Conservation (phyloP, 306 rosid genomes). For the Spatholobus suberectus region DNA sequence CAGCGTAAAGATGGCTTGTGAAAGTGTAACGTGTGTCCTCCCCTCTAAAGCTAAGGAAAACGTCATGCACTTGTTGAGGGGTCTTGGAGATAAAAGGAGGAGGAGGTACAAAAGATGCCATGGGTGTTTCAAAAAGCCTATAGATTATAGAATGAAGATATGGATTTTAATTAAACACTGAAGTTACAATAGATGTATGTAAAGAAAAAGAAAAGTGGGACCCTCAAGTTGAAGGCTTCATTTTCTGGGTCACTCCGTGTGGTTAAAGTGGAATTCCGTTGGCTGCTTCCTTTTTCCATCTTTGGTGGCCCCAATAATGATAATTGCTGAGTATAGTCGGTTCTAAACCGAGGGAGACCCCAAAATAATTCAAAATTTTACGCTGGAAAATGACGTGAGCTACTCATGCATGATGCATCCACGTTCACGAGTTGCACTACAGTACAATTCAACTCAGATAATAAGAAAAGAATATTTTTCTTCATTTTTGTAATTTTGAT, state of each 20-base stretch:
- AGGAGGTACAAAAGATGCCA: slow-evolving; percentile 8
- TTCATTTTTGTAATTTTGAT: not conserved
- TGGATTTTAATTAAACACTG: no score
- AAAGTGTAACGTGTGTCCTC: slow-evolving; percentile 38
- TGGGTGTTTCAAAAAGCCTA: not conserved
- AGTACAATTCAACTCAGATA: not conserved
- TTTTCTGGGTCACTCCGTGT: not conserved
- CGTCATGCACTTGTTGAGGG: slow-evolving; percentile 21
- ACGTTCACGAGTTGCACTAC: not conserved
- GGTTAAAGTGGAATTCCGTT: not conserved
- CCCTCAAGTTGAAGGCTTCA: not conserved
- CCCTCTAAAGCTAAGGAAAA: slow-evolving; percentile 38
- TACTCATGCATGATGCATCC: no score
- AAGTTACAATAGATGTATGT: not conserved
- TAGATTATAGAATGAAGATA: not conserved
- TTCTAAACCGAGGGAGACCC: not conserved
- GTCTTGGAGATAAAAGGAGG: not conserved
- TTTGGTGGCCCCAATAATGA: not conserved
- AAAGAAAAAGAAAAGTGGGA: not conserved
- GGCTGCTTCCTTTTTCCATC: not conserved
- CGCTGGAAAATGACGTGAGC: not conserved
- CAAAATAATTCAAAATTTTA: not conserved
- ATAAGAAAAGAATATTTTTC: not conserved
- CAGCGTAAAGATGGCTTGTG: slow-evolving; percentile 41
- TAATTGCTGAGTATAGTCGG: not conserved